Conservation (phyloP, 306 rosid genomes). For the Lablab purpureus region DNA sequence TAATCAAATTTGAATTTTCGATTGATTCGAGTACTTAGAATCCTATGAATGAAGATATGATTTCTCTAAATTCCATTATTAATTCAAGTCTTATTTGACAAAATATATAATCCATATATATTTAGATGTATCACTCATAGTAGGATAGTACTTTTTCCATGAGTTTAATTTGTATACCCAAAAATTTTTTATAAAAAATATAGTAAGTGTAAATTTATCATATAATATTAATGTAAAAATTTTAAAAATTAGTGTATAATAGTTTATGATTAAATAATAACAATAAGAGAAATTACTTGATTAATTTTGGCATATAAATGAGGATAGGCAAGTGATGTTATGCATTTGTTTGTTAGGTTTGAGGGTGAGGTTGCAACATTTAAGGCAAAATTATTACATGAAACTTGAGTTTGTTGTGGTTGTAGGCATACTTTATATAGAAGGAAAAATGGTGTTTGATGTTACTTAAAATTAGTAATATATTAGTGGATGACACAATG, state of each 20-base stretch:
- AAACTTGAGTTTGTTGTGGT: not conserved
- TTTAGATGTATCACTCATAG: not conserved
- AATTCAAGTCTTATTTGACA: too few relatives aligned
- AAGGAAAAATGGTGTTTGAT: conserved; percentile 12
- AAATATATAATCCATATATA: too few relatives aligned
- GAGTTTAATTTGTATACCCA: not conserved
- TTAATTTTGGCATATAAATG: not conserved
- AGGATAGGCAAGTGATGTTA: not conserved
- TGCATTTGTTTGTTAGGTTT: conserved; percentile 35
- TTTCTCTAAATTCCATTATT: too few relatives aligned
- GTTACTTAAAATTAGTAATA: not conserved
- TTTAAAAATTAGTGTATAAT: too few relatives aligned
- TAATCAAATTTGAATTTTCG: too few relatives aligned
- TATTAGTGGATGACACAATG: conserved; percentile 36
- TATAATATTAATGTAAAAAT: too few relatives aligned
- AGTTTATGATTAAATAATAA: too few relatives aligned
- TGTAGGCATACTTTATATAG: not conserved
- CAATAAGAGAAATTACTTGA: too few relatives aligned
- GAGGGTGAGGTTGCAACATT: conserved; percentile 20
- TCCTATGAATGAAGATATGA: too few relatives aligned
- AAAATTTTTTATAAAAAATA: too few relatives aligned
- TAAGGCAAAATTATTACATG: not conserved
- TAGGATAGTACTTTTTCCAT: not conserved
- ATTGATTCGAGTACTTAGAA: too few relatives aligned
- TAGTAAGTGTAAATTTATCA: too few relatives aligned